These are phyloP conservation scores for Neofusicoccum umdonicola DNA, from an alignment of 2,329 filamentous ascomycete species.

Conservation along the genomic window DNA sequence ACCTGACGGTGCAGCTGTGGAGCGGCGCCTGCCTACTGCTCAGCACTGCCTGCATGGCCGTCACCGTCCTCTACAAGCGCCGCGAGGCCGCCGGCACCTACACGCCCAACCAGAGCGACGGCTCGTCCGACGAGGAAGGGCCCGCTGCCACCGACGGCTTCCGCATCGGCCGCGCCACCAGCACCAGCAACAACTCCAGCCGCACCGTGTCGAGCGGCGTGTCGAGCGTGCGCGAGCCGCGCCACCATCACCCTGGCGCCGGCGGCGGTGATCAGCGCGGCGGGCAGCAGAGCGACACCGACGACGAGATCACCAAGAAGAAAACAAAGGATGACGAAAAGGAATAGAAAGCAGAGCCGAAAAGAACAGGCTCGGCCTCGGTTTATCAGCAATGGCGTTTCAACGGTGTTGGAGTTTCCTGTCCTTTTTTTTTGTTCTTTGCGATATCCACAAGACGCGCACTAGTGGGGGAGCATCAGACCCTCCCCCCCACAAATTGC, in stretches of 20 bases:
- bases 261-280: background rate
- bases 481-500: too few relatives aligned
- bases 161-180: background rate
- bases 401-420: too few relatives aligned
- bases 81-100: background rate
- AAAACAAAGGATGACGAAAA: background rate
- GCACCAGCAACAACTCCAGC: background rate
- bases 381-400: too few relatives aligned
- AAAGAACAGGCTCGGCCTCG: background rate
- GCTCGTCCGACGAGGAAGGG: background rate
- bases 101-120: background rate
- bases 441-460: too few relatives aligned
- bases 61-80: conserved; percentile 26
- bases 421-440: too few relatives aligned
- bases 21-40: conserved; percentile 43
- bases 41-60: conserved; percentile 42
- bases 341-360: background rate
- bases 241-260: too few relatives aligned
- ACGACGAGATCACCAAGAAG: background rate
- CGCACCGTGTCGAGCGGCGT: conserved; percentile 12
- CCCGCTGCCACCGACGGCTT: background rate
- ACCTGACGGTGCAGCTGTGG: conserved; percentile 49
- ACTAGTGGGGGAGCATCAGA: too few relatives aligned
- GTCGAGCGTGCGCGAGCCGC: background rate
- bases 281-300: background rate